These are phyloP conservation scores for Adansonia grandidieri DNA, from an alignment of 441 rosid species.

Conservation along the genomic window DNA sequence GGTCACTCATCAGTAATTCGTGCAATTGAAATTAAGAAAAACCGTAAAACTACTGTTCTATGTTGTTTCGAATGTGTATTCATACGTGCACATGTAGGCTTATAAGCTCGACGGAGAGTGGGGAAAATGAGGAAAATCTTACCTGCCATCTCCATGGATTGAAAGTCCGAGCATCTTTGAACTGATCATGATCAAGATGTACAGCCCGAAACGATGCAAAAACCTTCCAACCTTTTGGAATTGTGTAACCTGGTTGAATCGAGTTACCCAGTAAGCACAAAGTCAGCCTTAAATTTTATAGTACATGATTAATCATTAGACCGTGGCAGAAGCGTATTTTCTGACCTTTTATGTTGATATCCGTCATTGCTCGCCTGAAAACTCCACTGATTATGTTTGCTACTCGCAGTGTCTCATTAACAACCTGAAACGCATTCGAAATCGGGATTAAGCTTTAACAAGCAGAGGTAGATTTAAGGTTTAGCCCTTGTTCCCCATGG, in stretches of 20 bases:
- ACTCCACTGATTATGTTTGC: slow-evolving; percentile 96
- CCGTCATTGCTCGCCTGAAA: slow-evolving; percentile 77
- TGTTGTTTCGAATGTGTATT: background rate
- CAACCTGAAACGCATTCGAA: slow-evolving; percentile 52
- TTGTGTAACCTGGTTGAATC: slow-evolving; percentile 59
- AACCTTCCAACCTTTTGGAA: slow-evolving; percentile 92
- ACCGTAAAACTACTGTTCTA: too few species aligned
- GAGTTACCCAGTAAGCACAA: background rate
- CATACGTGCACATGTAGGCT: background rate
- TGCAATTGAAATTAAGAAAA: background rate
- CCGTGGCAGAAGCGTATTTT: background rate
- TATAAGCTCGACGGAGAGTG: background rate
- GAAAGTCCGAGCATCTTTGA: slow-evolving; percentile 86
- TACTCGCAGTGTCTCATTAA: slow-evolving; percentile 83
- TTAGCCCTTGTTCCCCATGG: background rate
- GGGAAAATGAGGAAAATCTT: background rate
- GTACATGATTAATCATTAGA: slow-evolving; percentile 8
- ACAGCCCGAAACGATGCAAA: slow-evolving; percentile 92
- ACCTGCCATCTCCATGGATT: slow-evolving; percentile 99
- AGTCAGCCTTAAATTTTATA: background rate
- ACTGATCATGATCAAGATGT: slow-evolving; percentile 76
- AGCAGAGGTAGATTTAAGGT: background rate
- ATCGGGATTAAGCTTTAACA: background rate
- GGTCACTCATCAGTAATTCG: background rate
- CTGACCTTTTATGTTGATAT: slow-evolving; percentile 74